Evolutionary conservation across 1,139 yeast species (phyloP), one percentile per base, ranked within the genome.

Genomic region (Kodamaea fungicola): DNA sequence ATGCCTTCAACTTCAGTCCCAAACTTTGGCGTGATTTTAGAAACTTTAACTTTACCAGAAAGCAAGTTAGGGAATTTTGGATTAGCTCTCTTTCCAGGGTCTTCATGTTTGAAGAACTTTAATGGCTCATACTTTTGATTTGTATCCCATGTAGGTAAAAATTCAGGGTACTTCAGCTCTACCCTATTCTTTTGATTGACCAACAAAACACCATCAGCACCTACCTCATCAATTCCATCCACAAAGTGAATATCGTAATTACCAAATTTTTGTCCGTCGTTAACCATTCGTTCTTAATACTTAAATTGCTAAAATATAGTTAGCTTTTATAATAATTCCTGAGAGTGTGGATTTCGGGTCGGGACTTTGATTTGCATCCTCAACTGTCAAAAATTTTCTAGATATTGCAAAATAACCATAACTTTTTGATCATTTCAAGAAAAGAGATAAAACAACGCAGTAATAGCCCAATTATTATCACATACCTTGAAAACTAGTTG

Each of bases 51-150:
- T 7, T 54, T 45, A 1, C 35, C 46, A n/a, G 74, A 69, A 44
- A 78, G 68, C 43, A 82, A 64, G 46, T 71, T 71, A 31, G 72
- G 67, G 41, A 76, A 70, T 1, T 61, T 51, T n/a, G 74, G 69
- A 50, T 80, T 83, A 8, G 82, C 88, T 42, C 66, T 62, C 22
- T 61, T 53, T 3, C 80, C 85, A 30, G 77, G 74, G 47, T 79
- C 85, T 19, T 59, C 55, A 46, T 65, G 71, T 47, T 68, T 67
- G 51, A 71, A 69, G 39, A 52, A 58, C 42, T 59, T 57, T 37
- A 61, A 52, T 2, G 71, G 68, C 12, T 55, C 57, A 44, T 57
- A 71, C 41, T 64, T 61, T 36, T 64, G 62, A 12, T 46, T 50
- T 7, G 70, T 72, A 43, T 74, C 67, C 76, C 76, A 74, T 2